Base-by-base conservation (phyloP, 2,329 filamentous ascomycete species). In the Pezicula rhizophila region DNA sequence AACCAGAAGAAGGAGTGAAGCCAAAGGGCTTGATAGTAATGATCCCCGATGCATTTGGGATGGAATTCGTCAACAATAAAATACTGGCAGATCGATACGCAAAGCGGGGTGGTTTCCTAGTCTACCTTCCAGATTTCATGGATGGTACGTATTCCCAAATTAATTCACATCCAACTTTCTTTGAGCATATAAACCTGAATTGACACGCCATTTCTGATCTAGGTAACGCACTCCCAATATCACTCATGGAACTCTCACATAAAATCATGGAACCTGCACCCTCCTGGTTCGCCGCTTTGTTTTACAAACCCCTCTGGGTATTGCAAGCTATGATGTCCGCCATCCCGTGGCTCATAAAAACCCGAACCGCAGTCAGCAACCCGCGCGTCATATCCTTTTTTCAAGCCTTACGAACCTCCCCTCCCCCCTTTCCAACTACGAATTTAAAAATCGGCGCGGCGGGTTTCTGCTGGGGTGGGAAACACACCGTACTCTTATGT, bases 391-490 rank as follows among this genome's bases (percentile, higher is more conserved):
- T 63, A 35, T 34, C 55, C 38, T 73, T 72, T 55, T 61, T 75
- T 50, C 49, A 57, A 33, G 54, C 59, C 3, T 55, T 73, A 5
- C 66, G 68, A 14, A 58, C 60, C 8, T 57, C 49, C 8, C 49
- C 55, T 8, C 51, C 60, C 8, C 59, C 60, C 12, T 60, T 55
- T 48, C 45, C 46, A 47, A 59, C 61, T n/a, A 49, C 60, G 15
- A 49, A 58, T 12, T 58, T 69, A 6, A 71, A 70, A 48, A 64
- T 83, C 41, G 78, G 73, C 18, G 75, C 70, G 0, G 76, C 76
- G 0, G 82, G 80, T 0, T 84, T 80, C 66, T 84, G 79, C 68
- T 84, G 80, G 80, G 80, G 80, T 20, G 81, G 78, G 20, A 76
- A 77, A 52, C 73, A 81, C 54, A 65, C 70, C 2, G 60, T 79